These are phyloP conservation scores for Nigrograna mackinnonii DNA, from an alignment of 2,329 filamentous ascomycete genomes.

Conservation along the genomic window DNA sequence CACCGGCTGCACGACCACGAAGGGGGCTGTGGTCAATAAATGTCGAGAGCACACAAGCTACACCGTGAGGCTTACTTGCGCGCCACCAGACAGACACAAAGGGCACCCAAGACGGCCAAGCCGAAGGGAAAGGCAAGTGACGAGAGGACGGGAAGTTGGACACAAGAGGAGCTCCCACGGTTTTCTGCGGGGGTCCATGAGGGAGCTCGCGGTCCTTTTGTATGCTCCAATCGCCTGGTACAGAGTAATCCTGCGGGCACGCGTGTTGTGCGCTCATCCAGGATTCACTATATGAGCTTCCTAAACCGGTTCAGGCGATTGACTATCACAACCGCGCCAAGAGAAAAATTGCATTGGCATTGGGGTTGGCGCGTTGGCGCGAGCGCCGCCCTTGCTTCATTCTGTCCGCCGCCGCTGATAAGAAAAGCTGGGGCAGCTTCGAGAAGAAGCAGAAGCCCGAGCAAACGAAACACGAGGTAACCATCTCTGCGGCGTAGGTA, in stretches of 20 bases:
- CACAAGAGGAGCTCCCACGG: background rate
- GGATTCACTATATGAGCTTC: constrained; percentile 15
- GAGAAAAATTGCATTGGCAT: too few relatives aligned
- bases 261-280: constrained; percentile 8
- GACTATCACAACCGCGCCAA: too few relatives aligned
- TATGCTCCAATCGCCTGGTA: constrained; percentile 21
- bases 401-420: too few relatives aligned
- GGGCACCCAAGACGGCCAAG: constrained; percentile 21
- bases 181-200: constrained; percentile 1
- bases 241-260: constrained; percentile 3
- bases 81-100: constrained; percentile 10
- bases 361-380: too few relatives aligned
- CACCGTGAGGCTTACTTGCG: constrained; percentile 13
- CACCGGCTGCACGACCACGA: background rate
- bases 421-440: too few relatives aligned
- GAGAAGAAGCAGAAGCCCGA: too few relatives aligned
- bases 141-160: constrained; percentile 2
- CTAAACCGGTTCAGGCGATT: too few relatives aligned
- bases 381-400: too few relatives aligned
- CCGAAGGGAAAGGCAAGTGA: constrained; percentile 4
- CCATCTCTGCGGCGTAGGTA: too few relatives aligned
- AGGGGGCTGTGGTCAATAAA: constrained; percentile 1
- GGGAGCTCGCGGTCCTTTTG: constrained; percentile 13
- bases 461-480: too few relatives aligned
- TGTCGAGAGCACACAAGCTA: constrained; percentile 10